Percentiles rank a stretch among this genome's conserved stretches.
Conservation (phyloP, 169 alveolate species). For the Hepatocystis sp. region DNA sequence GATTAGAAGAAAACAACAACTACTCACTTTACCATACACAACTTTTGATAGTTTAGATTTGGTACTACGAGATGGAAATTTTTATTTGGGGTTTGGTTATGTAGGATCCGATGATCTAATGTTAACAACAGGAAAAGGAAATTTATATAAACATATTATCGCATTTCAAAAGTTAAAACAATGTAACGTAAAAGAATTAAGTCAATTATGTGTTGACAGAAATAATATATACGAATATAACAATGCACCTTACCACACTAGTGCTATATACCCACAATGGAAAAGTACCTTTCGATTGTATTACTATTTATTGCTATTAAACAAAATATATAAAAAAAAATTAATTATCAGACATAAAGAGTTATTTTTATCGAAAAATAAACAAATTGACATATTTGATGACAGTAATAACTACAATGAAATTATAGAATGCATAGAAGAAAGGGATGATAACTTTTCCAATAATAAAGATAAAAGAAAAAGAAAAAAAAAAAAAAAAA, state of each 20-base stretch:
- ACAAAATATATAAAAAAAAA: slow-evolving; percentile 51
- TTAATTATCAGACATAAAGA: neutral
- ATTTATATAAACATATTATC: slow-evolving; percentile 81
- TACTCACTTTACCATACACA: slow-evolving; percentile 78
- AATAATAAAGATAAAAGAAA: neutral
- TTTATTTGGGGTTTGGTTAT: slow-evolving; percentile 88
- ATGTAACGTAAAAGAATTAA: slow-evolving; percentile 41
- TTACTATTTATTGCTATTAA: slow-evolving; percentile 22
- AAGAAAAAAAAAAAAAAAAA: neutral
- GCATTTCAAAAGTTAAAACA: slow-evolving; percentile 49
- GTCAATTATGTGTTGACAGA: slow-evolving; percentile 72
- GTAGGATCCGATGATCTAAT: slow-evolving; percentile 80
- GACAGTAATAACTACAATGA: neutral
- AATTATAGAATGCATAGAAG: too few species aligned
- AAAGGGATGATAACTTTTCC: too few species aligned
- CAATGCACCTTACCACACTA: slow-evolving; percentile 57
- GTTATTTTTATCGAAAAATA: neutral
- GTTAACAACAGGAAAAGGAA: slow-evolving; percentile 86
- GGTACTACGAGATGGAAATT: slow-evolving; percentile 90
- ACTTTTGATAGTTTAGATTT: slow-evolving; percentile 86
- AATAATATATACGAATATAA: slow-evolving; percentile 52
- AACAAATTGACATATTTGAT: slow-evolving; percentile 26
- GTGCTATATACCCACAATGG: slow-evolving; percentile 66
- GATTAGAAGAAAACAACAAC: slow-evolving; percentile 40
- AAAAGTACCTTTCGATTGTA: slow-evolving; percentile 40